phyloP scores from a whole-genome alignment of 306 rosid species.

The Cucumis sativus region DNA sequence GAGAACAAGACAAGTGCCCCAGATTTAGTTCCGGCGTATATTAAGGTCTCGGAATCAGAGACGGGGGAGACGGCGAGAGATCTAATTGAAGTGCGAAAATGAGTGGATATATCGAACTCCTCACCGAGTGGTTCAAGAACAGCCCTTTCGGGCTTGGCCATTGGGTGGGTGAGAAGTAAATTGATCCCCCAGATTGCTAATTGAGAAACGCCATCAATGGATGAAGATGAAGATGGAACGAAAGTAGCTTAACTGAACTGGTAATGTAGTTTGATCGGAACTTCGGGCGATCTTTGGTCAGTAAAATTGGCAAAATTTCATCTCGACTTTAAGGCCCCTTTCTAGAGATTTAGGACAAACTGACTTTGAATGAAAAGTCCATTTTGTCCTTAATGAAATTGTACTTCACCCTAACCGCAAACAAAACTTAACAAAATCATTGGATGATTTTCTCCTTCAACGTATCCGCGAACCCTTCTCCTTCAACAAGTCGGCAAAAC shows the following conservation, averaged over 20 bases:
- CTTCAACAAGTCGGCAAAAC: too few species aligned
- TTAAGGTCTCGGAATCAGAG: constrained; percentile 30
- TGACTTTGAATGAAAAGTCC: too few species aligned
- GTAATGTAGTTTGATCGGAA: not conserved
- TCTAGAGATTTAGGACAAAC: too few species aligned
- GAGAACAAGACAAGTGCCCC: constrained; percentile 61
- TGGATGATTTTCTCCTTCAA: too few species aligned
- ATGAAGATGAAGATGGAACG: not conserved
- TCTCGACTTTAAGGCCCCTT: not conserved
- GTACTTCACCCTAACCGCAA: too few species aligned
- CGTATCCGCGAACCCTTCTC: too few species aligned
- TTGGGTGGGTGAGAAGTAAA: constrained; percentile 10
- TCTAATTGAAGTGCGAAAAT: constrained; percentile 40
- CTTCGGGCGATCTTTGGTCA: not conserved
- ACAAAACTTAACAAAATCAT: too few species aligned
- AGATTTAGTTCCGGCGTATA: constrained; percentile 58
- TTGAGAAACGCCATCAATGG: not conserved
- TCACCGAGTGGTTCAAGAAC: constrained; percentile 65
- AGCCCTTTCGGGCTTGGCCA: constrained; percentile 48
- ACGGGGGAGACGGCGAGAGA: constrained; percentile 40
- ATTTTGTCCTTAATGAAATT: too few species aligned
- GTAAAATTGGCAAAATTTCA: not conserved
- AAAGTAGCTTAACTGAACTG: not conserved
- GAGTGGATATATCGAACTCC: constrained; percentile 41
- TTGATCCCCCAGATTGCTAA: not conserved